Evolutionary conservation across 2,329 filamentous ascomycete genomes (phyloP).

Genomic region (Beauveria sp.): DNA sequence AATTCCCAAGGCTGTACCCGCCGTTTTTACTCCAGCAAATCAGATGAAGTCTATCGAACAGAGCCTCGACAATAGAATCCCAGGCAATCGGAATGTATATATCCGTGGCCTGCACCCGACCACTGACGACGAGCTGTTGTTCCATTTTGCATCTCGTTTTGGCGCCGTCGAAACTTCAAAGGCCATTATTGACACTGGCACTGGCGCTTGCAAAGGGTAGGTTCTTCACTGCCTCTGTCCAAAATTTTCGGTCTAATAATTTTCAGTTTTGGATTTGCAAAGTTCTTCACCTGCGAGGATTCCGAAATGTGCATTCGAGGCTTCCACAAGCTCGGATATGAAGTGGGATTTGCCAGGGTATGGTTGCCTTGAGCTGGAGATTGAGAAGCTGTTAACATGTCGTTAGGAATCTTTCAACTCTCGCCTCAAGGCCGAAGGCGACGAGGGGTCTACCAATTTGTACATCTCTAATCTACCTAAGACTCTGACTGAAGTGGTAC

Average conservation of each 20-base stretch:
- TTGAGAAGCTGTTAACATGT: slow-evolving; percentile 15
- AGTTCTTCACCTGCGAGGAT: slow-evolving; percentile 79
- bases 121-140: slow-evolving; percentile 84
- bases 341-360: slow-evolving; percentile 93
- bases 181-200: slow-evolving; percentile 93
- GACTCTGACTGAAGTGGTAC: slow-evolving; percentile 79
- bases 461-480: slow-evolving; percentile 97
- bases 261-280: slow-evolving; percentile 88
- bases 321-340: slow-evolving; percentile 89
- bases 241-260: slow-evolving; percentile 11
- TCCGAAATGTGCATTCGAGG: slow-evolving; percentile 95
- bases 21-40: slow-evolving; percentile 76
- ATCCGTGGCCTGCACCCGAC: slow-evolving; percentile 93
- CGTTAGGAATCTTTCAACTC: slow-evolving; percentile 91
- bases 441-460: slow-evolving; percentile 84
- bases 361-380: slow-evolving; percentile 22
- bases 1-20: slow-evolving; percentile 83
- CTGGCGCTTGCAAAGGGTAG: slow-evolving; percentile 92
- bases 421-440: slow-evolving; percentile 91
- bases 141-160: slow-evolving; percentile 77
- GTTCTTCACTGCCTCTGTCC: slow-evolving; percentile 16
- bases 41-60: slow-evolving; percentile 87
- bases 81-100: slow-evolving; percentile 95
- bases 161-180: slow-evolving; percentile 94
- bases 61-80: slow-evolving; percentile 83